These are phyloP conservation scores for Huntiella omanensis DNA, from an alignment of 2,329 filamentous ascomycete genomes.

Conservation along the genomic window DNA sequence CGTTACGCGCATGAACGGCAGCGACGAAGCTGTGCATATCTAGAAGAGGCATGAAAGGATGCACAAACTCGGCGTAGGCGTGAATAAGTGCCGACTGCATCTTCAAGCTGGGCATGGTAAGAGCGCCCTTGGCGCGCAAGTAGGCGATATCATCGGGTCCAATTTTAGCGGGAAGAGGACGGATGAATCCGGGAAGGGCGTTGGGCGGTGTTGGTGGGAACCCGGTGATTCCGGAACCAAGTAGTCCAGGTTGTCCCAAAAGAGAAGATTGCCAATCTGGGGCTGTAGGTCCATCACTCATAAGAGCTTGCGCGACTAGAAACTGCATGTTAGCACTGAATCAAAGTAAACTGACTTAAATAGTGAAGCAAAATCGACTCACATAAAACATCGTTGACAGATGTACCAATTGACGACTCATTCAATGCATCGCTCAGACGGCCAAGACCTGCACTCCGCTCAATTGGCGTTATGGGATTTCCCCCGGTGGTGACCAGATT, in stretches of 20 bases:
- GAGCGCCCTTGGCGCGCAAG: constrained; percentile 64
- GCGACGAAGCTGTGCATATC: constrained; percentile 44
- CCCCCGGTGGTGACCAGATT: too few species aligned
- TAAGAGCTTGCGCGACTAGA: too few species aligned
- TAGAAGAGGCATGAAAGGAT: constrained; percentile 83
- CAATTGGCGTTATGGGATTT: too few species aligned
- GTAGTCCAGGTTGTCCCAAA: too few species aligned
- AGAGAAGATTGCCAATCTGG: too few species aligned
- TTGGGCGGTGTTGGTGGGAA: neutral
- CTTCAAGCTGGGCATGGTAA: constrained; percentile 50
- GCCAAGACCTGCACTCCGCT: too few species aligned
- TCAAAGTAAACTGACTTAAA: too few species aligned
- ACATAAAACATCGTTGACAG: neutral
- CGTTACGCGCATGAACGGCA: constrained; percentile 47
- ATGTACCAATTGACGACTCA: neutral
- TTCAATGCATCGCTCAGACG: constrained; percentile 1
- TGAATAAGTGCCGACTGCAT: constrained; percentile 68
- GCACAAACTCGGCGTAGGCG: constrained; percentile 73
- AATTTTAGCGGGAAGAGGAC: constrained; percentile 59
- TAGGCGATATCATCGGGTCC: constrained; percentile 68
- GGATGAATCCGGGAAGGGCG: constrained; percentile 50
- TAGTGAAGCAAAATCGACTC: too few species aligned
- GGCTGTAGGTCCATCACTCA: too few species aligned
- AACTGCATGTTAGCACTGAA: too few species aligned
- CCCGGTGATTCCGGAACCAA: too few species aligned